Percentiles rank a stretch among this genome's conserved stretches.
Conservation (phyloP, 1,284 basidiomycete genomes). For the Heterobasidion annosum region DNA sequence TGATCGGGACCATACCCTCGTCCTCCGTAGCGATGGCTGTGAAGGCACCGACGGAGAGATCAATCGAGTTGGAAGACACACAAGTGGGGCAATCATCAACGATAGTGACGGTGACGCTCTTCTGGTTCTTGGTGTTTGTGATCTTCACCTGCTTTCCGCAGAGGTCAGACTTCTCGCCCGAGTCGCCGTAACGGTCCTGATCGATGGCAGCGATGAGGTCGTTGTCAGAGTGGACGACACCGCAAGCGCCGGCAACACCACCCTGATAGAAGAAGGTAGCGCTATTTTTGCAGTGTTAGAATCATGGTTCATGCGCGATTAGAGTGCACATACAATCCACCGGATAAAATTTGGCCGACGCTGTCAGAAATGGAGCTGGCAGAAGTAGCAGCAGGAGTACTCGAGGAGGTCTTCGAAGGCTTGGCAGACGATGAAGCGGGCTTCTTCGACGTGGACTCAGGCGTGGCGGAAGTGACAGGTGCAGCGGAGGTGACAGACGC, state of each 20-base stretch:
- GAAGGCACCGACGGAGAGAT: conserved; percentile 78
- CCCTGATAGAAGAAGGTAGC: conserved; percentile 71
- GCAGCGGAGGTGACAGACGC: neutral
- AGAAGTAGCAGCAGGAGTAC: conserved; percentile 11
- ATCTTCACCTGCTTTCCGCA: conserved; percentile 65
- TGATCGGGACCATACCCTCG: neutral
- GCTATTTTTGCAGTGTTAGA: conserved; percentile 20
- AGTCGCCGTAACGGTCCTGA: conserved; percentile 39
- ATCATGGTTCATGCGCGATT: conserved; percentile 1
- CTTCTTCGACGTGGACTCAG: conserved; percentile 9
- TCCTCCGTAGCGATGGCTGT: conserved; percentile 34
- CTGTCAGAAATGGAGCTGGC: conserved; percentile 10
- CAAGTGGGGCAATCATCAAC: conserved; percentile 87
- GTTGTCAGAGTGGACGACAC: conserved; percentile 53
- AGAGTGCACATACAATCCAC: conserved; percentile 37
- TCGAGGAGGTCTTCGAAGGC: conserved; percentile 8
- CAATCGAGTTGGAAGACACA: conserved; percentile 55
- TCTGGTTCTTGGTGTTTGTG: conserved; percentile 49
- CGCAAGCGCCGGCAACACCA: conserved; percentile 68
- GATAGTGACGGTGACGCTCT: conserved; percentile 53
- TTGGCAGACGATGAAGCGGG: conserved; percentile 8
- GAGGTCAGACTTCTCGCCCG: conserved; percentile 35
- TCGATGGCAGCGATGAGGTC: conserved; percentile 67
- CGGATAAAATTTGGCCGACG: conserved; percentile 16
- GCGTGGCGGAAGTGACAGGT: neutral